phyloP scores from a whole-genome alignment of 345 rosid species.

The rapeseed (Brassica napus) region DNA sequence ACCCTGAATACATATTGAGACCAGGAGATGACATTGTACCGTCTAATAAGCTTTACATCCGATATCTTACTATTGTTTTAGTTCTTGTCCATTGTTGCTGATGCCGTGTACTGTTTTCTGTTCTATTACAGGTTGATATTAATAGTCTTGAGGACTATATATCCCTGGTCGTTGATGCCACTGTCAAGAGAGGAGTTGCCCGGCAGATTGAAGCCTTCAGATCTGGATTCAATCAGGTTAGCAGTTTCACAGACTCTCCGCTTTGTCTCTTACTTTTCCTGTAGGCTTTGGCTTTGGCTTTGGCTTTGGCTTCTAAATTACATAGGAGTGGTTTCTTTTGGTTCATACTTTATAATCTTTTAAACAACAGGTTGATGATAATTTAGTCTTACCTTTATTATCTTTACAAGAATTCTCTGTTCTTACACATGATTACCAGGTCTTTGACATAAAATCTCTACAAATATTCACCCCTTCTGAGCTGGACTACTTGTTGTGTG shows the following conservation, averaged over 20 bases:
- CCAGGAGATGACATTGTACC: conserved; percentile 81
- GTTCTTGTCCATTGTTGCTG: conserved; percentile 21
- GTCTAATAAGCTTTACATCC: conserved; percentile 13
- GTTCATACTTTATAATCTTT: not conserved
- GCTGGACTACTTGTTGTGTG: conserved; percentile 91
- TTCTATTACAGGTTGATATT: conserved; percentile 64
- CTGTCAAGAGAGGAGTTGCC: conserved; percentile 75
- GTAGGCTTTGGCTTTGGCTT: not conserved
- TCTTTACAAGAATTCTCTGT: not conserved
- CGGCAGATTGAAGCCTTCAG: conserved; percentile 91
- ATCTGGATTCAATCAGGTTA: conserved; percentile 95
- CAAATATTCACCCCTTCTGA: conserved; percentile 93
- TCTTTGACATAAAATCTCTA: conserved; percentile 82
- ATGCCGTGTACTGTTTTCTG: conserved; percentile 9
- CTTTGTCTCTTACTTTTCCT: not conserved
- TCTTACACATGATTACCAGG: conserved; percentile 50
- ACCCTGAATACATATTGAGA: conserved; percentile 80
- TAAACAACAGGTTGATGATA: not conserved
- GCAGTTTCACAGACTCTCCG: conserved; percentile 4
- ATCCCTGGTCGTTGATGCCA: conserved; percentile 84
- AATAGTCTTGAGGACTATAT: conserved; percentile 86
- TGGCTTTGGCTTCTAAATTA: not conserved
- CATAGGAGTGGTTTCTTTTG: not conserved
- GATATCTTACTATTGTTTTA: conserved; percentile 8
- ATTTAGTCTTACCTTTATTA: not conserved